phyloP scores from a whole-genome alignment of 139 green algal genomes.

The Haematococcus lacustris region DNA sequence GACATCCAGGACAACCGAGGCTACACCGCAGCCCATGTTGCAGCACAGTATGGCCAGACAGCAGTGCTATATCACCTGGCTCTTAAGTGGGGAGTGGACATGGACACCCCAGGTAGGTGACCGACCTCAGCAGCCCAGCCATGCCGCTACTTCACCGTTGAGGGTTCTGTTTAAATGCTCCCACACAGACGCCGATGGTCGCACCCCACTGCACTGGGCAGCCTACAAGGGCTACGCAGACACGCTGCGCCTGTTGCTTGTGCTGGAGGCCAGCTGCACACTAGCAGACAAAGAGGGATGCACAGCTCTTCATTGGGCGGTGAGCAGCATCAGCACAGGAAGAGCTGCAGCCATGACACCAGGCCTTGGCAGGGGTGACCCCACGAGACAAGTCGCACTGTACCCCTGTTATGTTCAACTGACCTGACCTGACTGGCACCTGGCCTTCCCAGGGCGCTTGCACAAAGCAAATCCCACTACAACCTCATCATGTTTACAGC shows the following conservation, averaged over 20 bases:
- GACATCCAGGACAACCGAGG: slow-evolving; percentile 52
- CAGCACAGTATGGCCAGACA: slow-evolving; percentile 94
- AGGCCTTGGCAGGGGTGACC: too few species aligned
- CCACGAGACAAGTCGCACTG: too few species aligned
- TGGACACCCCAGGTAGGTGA: slow-evolving; percentile 58
- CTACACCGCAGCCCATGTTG: slow-evolving; percentile 80
- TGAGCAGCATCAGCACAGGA: too few species aligned
- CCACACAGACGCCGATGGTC: slow-evolving; percentile 71
- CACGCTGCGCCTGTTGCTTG: slow-evolving; percentile 83
- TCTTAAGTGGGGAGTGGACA: slow-evolving; percentile 76
- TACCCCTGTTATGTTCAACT: too few species aligned
- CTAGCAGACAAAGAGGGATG: slow-evolving; percentile 83
- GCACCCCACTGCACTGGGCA: slow-evolving; percentile 81
- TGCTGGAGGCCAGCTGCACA: slow-evolving; percentile 58
- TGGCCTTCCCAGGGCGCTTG: too few species aligned
- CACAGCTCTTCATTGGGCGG: slow-evolving; percentile 92
- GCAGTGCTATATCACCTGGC: slow-evolving; percentile 83
- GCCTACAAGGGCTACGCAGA: slow-evolving; percentile 89
- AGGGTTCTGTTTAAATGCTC: too few species aligned
- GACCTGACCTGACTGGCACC: too few species aligned
- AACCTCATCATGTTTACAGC: too few species aligned
- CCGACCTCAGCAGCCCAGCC: too few species aligned
- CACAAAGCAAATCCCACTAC: too few species aligned
- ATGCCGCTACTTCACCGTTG: too few species aligned
- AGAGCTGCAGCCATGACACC: too few species aligned